Base-by-base conservation (phyloP, 129 eudicot species). In the Helichrysum umbraculigerum region DNA sequence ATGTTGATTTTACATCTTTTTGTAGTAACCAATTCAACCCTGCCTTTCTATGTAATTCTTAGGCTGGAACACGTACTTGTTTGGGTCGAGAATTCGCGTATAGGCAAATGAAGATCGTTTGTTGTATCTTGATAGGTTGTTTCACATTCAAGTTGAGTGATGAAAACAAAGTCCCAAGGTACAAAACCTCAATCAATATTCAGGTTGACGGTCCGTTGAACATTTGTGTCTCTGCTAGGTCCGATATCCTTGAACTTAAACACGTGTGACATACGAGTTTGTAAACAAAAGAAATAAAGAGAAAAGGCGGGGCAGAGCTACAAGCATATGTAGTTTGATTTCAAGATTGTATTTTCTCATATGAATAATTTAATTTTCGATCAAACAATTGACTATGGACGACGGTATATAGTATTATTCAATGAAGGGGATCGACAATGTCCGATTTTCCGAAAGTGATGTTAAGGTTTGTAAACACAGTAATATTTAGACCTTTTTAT, bases 1-100 rank as follows among this genome's bases (percentile, higher is more conserved):
- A 42, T 71, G 4, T 6, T 37, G n/a, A 1, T 10, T 44, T 17
- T 28, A 32, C 22, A 52, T 16, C n/a, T 5, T 35, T 37, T 37
- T 35, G 12, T 10, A 4, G n/a, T 68, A 7, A 47, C 25, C 34
- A 25, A 50, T 22, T 25, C 1, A 12, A 47, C 35, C 19, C 19
- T 20, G 6, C 21, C 0, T 22, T 14, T 54, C 6, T 66, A 28
- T 47, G 28, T 47, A 64, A 51, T 22, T 61, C 4, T 73, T 77
- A 89, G 96, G 96, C 91, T 0, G 96, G 96, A 11, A 88, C 92
- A 20, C 66, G 96, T 22, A 76, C 85, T 47, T 90, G 92, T 42
- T 72, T 87, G 63, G 96, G 96, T 42, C 86, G 79, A 82, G 92
- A 90, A 50, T 90, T 90, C 33, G 88, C 96, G 1, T 89, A 87